Base-by-base conservation (phyloP, 768 basidiomycete genomes). In the Pisolithus marmoratus region DNA sequence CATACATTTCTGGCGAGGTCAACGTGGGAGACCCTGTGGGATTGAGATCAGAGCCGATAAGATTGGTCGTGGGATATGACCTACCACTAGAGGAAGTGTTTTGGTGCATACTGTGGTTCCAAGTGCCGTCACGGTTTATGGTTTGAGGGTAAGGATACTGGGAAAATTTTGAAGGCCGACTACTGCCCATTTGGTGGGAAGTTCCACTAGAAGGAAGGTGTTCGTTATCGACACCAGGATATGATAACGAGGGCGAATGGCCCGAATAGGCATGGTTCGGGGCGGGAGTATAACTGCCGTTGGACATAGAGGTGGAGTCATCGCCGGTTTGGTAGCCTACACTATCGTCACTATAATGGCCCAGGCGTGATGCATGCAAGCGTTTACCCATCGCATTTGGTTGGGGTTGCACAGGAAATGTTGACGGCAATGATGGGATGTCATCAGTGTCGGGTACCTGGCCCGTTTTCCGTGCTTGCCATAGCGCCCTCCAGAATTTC, bases 401-500 rank as follows among this genome's bases (percentile, higher is more conserved):
- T 12, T 74, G 62, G 17, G 72, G 49, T 44, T 75, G 65, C 19
- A 69, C 19, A 52, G 67, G 50, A 54, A 74, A 71, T 19, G 75
- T 68, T 50, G 82, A 67, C 38, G 80, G 76, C 46, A 78, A 65
- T 8, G 77, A 70, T 0, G 77, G 74, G 27, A 78, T 66, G 60
- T 83, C 81, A 40, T 82, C 81, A 20, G 72, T 61, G 22, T 80
- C 80, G 51, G 73, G 69, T 52, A 68, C 72, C 55, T 80, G 75
- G 55, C 75, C 76, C 38, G 75, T 67, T 70, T 84, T 86, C 65
- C 77, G 79, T 37, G 81, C 71, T 55, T 84, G 80, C 76, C 78
- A 87, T n/a, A 85, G 71, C 14, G 80, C 74, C 61, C 78, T 75
- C 85, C 85, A 86, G 58, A 82, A 77, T 60, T 79, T 84, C 70